Percentiles rank a stretch among this genome's conserved stretches.
These are phyloP conservation scores for Eragrostis nindensis DNA, from an alignment of 176 grass and related monocot species.

Conservation along the genomic window DNA sequence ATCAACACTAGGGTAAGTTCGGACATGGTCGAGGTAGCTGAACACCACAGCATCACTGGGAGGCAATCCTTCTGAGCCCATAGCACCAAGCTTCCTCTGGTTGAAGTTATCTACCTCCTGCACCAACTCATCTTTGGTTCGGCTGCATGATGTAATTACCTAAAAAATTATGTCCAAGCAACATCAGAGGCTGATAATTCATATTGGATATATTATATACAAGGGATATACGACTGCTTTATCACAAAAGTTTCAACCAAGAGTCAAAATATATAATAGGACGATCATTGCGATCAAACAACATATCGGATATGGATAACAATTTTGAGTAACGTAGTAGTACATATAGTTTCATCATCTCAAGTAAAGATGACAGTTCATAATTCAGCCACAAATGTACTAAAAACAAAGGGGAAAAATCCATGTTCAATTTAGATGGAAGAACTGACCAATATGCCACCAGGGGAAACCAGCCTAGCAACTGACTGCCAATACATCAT, in stretches of 20 bases:
- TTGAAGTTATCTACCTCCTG: conserved; percentile 82
- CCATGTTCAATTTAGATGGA: conserved; percentile 18
- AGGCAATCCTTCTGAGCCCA: conserved; percentile 16
- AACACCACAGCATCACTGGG: conserved; percentile 52
- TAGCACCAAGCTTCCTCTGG: conserved; percentile 52
- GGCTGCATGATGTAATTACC: conserved; percentile 88
- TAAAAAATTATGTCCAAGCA: conserved; percentile 29
- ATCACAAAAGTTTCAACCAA: conserved; percentile 1
- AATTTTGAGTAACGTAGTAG: conserved; percentile 2
- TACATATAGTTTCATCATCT: conserved; percentile 4
- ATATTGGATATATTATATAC: not conserved
- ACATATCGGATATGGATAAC: not conserved
- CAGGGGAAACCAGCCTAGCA: conserved; percentile 67
- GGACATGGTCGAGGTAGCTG: conserved; percentile 79
- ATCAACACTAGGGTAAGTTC: conserved; percentile 66
- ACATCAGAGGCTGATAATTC: not conserved
- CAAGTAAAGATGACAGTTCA: not conserved
- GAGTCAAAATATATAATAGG: not conserved
- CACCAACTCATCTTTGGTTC: conserved; percentile 80
- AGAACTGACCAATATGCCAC: conserved; percentile 83
- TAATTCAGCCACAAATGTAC: conserved; percentile 10
- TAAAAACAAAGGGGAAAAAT: not conserved
- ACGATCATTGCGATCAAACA: not conserved
- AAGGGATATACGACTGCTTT: not conserved
- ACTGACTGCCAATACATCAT: conserved; percentile 98